Conservation (phyloP, 345 rosid species). For the Toxicodendron radicans region DNA sequence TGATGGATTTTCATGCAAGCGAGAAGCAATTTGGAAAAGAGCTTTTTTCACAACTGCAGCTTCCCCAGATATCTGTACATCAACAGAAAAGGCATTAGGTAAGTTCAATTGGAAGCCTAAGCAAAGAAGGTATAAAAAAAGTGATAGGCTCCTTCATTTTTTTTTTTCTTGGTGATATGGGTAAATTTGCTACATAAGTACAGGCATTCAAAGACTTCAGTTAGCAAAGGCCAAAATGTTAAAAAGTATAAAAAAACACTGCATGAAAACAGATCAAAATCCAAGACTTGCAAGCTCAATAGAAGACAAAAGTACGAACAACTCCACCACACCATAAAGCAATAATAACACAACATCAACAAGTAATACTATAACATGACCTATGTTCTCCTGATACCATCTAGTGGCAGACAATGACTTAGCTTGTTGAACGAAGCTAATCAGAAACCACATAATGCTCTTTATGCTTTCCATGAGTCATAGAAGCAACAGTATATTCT, state of each 20-base stretch:
- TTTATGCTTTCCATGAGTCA: neutral
- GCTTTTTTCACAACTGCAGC: constrained; percentile 78
- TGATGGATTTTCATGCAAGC: constrained; percentile 92
- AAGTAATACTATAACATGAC: neutral
- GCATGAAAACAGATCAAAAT: neutral
- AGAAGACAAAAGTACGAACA: neutral
- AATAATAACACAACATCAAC: neutral
- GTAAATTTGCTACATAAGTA: neutral
- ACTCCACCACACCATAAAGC: neutral
- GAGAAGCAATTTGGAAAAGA: constrained; percentile 70
- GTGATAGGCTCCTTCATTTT: neutral
- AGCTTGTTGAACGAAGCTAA: constrained; percentile 1
- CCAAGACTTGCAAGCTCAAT: neutral
- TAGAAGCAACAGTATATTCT: neutral
- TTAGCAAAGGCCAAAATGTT: neutral
- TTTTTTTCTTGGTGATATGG: neutral
- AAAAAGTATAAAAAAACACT: neutral
- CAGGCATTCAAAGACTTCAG: neutral
- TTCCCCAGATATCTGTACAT: constrained; percentile 79
- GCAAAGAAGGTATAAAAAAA: neutral
- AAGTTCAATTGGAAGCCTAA: neutral
- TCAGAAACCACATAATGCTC: neutral
- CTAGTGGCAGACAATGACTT: neutral
- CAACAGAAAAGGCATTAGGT: neutral
- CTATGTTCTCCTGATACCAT: neutral